phyloP scores from a whole-genome alignment of 2,329 filamentous ascomycete genomes.

The Penicillium italicum region DNA sequence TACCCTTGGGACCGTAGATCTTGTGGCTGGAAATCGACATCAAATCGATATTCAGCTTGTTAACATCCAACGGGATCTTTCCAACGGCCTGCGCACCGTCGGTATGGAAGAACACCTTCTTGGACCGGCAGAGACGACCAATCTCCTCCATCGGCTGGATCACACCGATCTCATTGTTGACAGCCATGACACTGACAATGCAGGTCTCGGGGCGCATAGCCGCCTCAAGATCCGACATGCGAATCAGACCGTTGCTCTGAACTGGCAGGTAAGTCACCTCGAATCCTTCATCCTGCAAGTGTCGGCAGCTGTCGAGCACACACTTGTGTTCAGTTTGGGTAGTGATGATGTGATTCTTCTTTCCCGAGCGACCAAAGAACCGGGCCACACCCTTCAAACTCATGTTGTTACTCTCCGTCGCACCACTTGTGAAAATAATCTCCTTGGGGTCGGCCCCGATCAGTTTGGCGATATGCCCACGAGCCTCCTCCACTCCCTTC shows the following conservation, averaged over 20 bases:
- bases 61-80: constrained; percentile 95
- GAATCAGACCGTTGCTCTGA: constrained; percentile 76
- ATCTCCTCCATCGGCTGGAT: constrained; percentile 94
- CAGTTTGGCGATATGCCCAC: constrained; percentile 75
- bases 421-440: constrained; percentile 97
- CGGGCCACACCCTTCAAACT: constrained; percentile 96
- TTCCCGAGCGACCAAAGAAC: constrained; percentile 87
- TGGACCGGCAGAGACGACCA: constrained; percentile 81
- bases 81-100: constrained; percentile 97
- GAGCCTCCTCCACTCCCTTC: constrained; percentile 83
- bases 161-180: constrained; percentile 99
- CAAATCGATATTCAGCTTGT: constrained; percentile 94
- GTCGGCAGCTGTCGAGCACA: constrained; percentile 92
- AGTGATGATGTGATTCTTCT: constrained; percentile 98
- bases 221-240: constrained; percentile 77
- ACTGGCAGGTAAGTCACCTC: constrained; percentile 97
- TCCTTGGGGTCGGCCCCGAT: constrained; percentile 96
- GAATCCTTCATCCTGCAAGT: constrained; percentile 94
- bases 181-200: constrained; percentile 95
- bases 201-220: constrained; percentile 88
- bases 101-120: constrained; percentile 97
- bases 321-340: constrained; percentile 99
- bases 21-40: constrained; percentile 99
- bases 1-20: constrained; percentile 96
- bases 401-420: constrained; percentile 99